Evolutionary conservation across 1,139 yeast genomes (phyloP), one percentile per base, ranked within the genome.

Genomic region (Nakaseomyces delphensis): DNA sequence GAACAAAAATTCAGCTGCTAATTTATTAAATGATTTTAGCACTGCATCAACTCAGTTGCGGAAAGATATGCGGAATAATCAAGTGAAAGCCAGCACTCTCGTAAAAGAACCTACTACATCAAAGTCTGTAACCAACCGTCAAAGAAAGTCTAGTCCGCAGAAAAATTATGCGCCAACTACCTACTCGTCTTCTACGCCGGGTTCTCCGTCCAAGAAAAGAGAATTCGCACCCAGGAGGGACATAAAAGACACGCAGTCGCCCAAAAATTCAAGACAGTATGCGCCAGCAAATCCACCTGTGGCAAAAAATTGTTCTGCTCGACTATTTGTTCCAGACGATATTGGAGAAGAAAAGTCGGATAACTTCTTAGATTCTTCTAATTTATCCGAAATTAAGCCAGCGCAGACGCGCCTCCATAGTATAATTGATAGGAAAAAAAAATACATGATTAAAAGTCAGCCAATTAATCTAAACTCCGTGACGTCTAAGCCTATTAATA

Each of bases 31-130:
- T 20, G 53, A 51, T 16, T 54, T 58, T 21, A 55, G 56, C 4
- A 57, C 60, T 2, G 63, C 63, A 4, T 59, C 62, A 10, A 45
- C 43, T 2, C 59, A 57, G 44, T 51, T 42, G 14, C 20, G 13
- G 6, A 31, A 18, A 11, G 35, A 31, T 9, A 10, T 31, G 2
- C 21, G 18, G 18, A 16, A 11, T 7, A 16, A 18, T 18, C 21
- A 6, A 8, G 13, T 10, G 18, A 31, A 19, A 5, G 13, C 11
- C 5, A 31, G 11, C n/a, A 4, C 16, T 28, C 18, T 13, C 3
- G 4, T 6, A 13, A 28, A 2, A 10, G 15, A 31, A 9, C 18
- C 23, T 4, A 18, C 5, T 18, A 7, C 13, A 18, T 19, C 23
- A 13, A 13, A 10, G 5, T 25, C 28, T 8, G 13, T 13, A 25